A percentile compares a stretch with the other conserved stretches of the same genome.
phyloP scores from a whole-genome alignment of 2,329 filamentous ascomycete species.

The Colletotrichum sp. region DNA sequence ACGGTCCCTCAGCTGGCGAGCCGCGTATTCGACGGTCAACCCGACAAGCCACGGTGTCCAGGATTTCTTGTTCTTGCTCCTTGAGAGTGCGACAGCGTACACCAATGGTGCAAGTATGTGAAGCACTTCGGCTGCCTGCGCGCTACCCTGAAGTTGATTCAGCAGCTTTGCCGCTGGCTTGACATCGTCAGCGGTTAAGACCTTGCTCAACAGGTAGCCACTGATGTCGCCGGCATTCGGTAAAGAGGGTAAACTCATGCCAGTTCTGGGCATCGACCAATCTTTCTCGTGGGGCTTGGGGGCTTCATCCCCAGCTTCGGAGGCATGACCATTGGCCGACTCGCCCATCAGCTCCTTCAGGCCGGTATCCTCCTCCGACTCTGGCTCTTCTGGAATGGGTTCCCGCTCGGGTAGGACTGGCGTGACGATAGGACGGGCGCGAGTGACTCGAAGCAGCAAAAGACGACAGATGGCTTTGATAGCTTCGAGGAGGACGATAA shows the following conservation, averaged over 20 bases:
- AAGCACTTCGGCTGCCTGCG: conserved; percentile 83
- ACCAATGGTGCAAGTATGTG: conserved; percentile 89
- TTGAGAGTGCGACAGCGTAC: conserved; percentile 84
- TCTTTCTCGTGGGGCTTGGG: conserved; percentile 56
- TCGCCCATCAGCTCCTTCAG: conserved; percentile 49
- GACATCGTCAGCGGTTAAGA: conserved; percentile 94
- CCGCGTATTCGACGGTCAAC: conserved; percentile 83
- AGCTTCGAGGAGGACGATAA: conserved; percentile 83
- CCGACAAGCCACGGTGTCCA: conserved; percentile 95
- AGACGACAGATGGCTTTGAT: conserved; percentile 87
- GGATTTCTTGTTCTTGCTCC: conserved; percentile 72
- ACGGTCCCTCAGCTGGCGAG: conserved; percentile 79
- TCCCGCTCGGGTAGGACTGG: conserved; percentile 89
- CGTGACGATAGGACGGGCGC: conserved; percentile 80
- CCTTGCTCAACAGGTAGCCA: conserved; percentile 85
- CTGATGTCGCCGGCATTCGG: conserved; percentile 84
- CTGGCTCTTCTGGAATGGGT: conserved; percentile 67
- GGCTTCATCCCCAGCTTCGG: conserved; percentile 53
- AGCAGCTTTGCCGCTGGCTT: conserved; percentile 87
- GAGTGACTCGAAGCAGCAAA: conserved; percentile 80
- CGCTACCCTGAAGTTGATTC: conserved; percentile 77
- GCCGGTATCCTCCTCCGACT: conserved; percentile 41
- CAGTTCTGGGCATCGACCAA: conserved; percentile 96
- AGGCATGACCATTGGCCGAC: conserved; percentile 62
- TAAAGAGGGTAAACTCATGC: conserved; percentile 81